Percentiles rank a stretch among this genome's conserved stretches.
phyloP scores from a whole-genome alignment of 1,284 basidiomycete species.

The Apiotrichum sp. region DNA sequence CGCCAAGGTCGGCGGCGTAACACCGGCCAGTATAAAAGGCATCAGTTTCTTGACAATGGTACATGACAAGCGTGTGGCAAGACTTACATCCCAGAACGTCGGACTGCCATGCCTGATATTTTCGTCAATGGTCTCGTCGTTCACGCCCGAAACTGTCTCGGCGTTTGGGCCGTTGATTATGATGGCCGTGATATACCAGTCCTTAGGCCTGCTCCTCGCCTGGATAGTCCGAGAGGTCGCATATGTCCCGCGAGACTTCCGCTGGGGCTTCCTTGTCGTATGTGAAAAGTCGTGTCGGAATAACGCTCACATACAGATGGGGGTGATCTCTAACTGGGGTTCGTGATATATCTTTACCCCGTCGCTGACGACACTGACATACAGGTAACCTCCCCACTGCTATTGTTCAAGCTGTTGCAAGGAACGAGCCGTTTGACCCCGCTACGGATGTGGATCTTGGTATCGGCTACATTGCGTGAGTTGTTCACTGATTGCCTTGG shows the following conservation, averaged over 20 bases:
- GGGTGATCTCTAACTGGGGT: constrained; percentile 54
- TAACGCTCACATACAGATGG: constrained; percentile 26
- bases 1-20: constrained; percentile 29
- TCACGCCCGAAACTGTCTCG: constrained; percentile 59
- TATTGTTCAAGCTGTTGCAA: constrained; percentile 56
- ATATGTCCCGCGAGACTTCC: constrained; percentile 71
- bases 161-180: constrained; percentile 54
- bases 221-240: constrained; percentile 60
- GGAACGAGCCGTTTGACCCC: constrained; percentile 54
- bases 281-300: constrained; percentile 34
- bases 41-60: constrained; percentile 40
- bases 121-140: constrained; percentile 68
- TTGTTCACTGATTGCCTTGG: not conserved
- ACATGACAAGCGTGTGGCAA: constrained; percentile 19
- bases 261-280: constrained; percentile 63
- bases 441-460: constrained; percentile 52
- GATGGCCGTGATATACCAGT: constrained; percentile 30
- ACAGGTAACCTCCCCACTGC: constrained; percentile 54
- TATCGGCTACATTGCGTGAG: constrained; percentile 41
- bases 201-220: constrained; percentile 48
- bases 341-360: constrained; percentile 15
- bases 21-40: constrained; percentile 29
- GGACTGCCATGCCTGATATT: constrained; percentile 66
- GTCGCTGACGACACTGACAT: constrained; percentile 6
- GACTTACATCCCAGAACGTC: constrained; percentile 52